phyloP scores from a whole-genome alignment of 345 rosid species.

The Eucalyptus regnans region DNA sequence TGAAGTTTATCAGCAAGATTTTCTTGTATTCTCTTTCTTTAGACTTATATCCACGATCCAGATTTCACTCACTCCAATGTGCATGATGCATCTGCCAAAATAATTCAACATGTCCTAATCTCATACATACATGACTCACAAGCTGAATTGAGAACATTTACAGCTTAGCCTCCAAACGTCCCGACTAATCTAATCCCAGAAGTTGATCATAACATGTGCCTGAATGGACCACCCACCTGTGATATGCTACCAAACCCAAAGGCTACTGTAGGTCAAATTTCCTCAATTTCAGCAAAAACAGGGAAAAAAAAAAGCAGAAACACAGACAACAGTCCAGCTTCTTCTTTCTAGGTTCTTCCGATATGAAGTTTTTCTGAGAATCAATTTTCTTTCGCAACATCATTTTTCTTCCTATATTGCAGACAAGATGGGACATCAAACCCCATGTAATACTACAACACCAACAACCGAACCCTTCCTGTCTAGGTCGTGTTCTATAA shows the following conservation, averaged over 20 bases:
- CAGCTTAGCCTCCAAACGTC: neutral
- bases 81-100: neutral
- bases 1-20: neutral
- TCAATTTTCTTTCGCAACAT: neutral
- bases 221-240: neutral
- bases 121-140: neutral
- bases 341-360: neutral
- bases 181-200: neutral
- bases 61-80: neutral
- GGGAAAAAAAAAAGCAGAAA: neutral
- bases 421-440: neutral
- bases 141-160: neutral
- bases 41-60: neutral
- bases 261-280: neutral
- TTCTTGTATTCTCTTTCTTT: neutral
- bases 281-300: neutral
- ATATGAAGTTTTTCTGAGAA: neutral
- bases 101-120: neutral
- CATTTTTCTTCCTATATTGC: neutral
- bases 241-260: neutral
- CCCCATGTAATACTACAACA: neutral
- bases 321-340: neutral
- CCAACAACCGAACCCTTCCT: neutral
- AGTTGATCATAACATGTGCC: neutral
- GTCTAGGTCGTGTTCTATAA: neutral